Percentiles rank a stretch among this genome's conserved stretches.
Evolutionary conservation across 1,139 yeast genomes (phyloP).

Genomic region (Yamadazyma aaseri): DNA sequence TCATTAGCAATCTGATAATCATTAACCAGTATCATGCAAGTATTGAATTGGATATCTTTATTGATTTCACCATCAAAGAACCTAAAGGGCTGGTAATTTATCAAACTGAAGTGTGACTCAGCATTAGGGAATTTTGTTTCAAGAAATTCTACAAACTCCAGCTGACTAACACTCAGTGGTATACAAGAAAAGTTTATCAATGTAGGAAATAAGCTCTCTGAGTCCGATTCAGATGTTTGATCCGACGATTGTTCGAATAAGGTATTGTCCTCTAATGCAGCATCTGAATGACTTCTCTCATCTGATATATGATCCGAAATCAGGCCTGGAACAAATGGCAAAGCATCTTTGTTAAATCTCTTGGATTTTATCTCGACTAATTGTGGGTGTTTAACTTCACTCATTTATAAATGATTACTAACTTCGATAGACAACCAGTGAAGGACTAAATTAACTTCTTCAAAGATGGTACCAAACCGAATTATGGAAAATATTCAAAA

Average conservation of each 20-base stretch:
- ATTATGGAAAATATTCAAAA: no score
- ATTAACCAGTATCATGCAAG: constrained; percentile 17
- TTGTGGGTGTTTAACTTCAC: not conserved
- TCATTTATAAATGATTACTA: not conserved
- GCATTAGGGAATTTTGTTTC: constrained; percentile 1
- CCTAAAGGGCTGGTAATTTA: constrained; percentile 6
- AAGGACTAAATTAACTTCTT: no score
- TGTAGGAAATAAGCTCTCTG: not conserved
- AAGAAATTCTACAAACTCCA: constrained; percentile 4
- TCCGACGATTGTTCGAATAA: not conserved
- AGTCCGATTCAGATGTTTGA: not conserved
- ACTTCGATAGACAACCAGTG: no score
- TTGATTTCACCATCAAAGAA: constrained; percentile 4
- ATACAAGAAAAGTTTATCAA: constrained; percentile 6
- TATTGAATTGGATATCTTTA: constrained; percentile 2
- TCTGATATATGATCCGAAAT: not conserved
- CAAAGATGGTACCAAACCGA: no score
- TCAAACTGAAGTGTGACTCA: constrained; percentile 3
- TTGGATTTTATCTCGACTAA: not conserved
- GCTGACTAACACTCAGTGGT: constrained; percentile 2
- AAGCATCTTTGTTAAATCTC: constrained; percentile 24
- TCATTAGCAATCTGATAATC: constrained; percentile 16
- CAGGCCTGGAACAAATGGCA: constrained; percentile 24
- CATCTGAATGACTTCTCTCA: not conserved
- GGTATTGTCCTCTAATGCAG: not conserved